Base-by-base conservation (phyloP, 1,139 yeast species). In the Saccharomyces hybrid region DNA sequence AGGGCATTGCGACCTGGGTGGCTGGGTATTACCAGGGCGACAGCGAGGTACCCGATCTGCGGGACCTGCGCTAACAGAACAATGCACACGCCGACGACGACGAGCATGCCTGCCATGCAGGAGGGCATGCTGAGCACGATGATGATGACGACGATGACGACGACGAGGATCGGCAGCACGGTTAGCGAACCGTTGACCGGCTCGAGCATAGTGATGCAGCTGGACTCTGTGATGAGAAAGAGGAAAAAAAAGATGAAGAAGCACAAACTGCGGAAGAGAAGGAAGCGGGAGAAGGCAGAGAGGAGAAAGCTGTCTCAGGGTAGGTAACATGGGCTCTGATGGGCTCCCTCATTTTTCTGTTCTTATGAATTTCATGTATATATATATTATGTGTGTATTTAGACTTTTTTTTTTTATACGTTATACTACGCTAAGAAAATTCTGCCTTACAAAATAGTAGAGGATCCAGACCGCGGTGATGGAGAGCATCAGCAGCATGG, bases 191-290 rank as follows among this genome's bases (percentile, higher is more conserved):
- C 24, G 19, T 48, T 29, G 14, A 34, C 31, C 27, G 52, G 12
- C 14, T n/a, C 51, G 12, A 50, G 28, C 34, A 50, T 38, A 21
- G 48, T 21, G 8, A 57, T 64, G 60, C 57, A 58, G 46, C 52
- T 76, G 58, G 87, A 83, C 66, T 81, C 86, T 9, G 88, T 83
- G 38, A 73, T 82, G 72, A 78, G 88, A 71, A 83, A 83, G 66
- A 79, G 88, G 73, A 76, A 83, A 69, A 79, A 81, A 68, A 83
- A 83, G 75, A 83, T 83, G 87, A 83, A 83, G 76, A 83, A 83
- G 70, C 88, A 83, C 69, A 83, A 83, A 72, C 74, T 82, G 69
- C 81, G 84, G 73, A 83, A 83, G 77, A 81, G 88, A 79, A 82
- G 88, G 78, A 81, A 76, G 72, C 61, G 64, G 54, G 67, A 68